Base-by-base conservation (phyloP, 768 basidiomycete species). In the Boletus sensibilis region DNA sequence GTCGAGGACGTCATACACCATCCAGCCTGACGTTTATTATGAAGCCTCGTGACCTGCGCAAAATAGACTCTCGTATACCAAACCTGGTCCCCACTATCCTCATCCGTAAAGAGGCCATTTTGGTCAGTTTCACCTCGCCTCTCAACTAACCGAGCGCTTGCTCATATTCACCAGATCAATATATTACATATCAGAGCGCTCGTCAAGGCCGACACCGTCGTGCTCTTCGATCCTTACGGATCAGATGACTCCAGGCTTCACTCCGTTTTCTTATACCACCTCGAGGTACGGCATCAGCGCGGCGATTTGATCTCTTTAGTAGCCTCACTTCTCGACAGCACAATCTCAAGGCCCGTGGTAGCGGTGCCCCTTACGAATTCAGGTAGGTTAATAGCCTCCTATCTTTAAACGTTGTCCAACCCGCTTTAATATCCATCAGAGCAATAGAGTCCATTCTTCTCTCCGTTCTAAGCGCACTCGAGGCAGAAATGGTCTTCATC, bases 31-130 rank as follows among this genome's bases (percentile, higher is more conserved):
- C 62, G 55, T 58, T 56, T 54, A 63, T 63, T 16, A 62, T 60
- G 21, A 64, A 94, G 91, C 89, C 94, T 63, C 89, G 96, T 79
- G 96, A 98, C 77, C 79, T 98, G 23, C 88, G 96, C 52, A 97
- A 98, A 78, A 91, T 98, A 62, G 96, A 98, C 75, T 94, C 92
- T 5, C 81, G 93, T 62, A 83, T 94, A 62, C 94, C 95, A 35
- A 97, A 95, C 72, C 84, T 96, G 54, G 90, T 98, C 18, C 94
- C 95, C 39, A 94, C 94, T 40, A 95, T 98, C 65, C 82, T 98
- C 54, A 83, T 90, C 50, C 82, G 96, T 61, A 88, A 86, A 66
- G 87, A 92, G 73, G 92, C 90, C 45, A 85, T 98, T 61, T 78
- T 98, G 58, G 92, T 92, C 69, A 55, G 85, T 79, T 45, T n/a